A percentile compares a stretch with the other conserved stretches of the same genome.
phyloP scores from a whole-genome alignment of 768 basidiomycete species.

The Leccinum uliginosum region DNA sequence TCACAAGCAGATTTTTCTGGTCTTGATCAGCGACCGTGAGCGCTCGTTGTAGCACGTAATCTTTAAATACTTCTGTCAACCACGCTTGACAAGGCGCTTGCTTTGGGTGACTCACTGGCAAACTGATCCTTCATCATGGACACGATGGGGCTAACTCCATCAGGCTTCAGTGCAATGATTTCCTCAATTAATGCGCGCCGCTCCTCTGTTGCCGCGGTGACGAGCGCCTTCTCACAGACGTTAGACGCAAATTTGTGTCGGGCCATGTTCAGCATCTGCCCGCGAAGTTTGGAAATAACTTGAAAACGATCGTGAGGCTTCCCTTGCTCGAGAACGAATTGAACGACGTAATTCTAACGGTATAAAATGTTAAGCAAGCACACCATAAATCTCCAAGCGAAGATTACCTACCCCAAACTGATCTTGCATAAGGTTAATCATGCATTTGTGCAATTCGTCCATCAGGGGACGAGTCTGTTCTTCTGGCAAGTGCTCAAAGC shows the following conservation, averaged over 20 bases:
- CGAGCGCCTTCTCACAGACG: slow-evolving; percentile 87
- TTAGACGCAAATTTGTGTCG: slow-evolving; percentile 94
- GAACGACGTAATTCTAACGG: slow-evolving; percentile 86
- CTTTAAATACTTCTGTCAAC: slow-evolving; percentile 33
- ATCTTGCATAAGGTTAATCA: slow-evolving; percentile 76
- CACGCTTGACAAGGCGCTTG: background rate
- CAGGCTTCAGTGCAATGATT: slow-evolving; percentile 60
- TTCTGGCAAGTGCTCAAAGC: slow-evolving; percentile 78
- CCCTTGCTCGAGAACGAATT: slow-evolving; percentile 86
- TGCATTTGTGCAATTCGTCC: slow-evolving; percentile 75
- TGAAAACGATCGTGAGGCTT: slow-evolving; percentile 59
- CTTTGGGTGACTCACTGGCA: slow-evolving; percentile 58
- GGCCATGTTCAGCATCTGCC: slow-evolving; percentile 75
- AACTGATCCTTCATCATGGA: slow-evolving; percentile 85
- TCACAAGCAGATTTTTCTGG: slow-evolving; percentile 64
- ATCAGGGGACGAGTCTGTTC: slow-evolving; percentile 65
- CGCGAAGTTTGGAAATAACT: slow-evolving; percentile 66
- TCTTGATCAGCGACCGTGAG: slow-evolving; percentile 63
- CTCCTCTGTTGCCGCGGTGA: slow-evolving; percentile 58
- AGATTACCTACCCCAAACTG: slow-evolving; percentile 75
- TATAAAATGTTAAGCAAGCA: slow-evolving; percentile 6
- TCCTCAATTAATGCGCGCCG: slow-evolving; percentile 76
- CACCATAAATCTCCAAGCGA: background rate
- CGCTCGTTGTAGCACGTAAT: slow-evolving; percentile 84
- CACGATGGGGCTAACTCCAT: slow-evolving; percentile 64